Evolutionary conservation across 768 basidiomycete species (phyloP).

Genomic region (Serendipita sp.): DNA sequence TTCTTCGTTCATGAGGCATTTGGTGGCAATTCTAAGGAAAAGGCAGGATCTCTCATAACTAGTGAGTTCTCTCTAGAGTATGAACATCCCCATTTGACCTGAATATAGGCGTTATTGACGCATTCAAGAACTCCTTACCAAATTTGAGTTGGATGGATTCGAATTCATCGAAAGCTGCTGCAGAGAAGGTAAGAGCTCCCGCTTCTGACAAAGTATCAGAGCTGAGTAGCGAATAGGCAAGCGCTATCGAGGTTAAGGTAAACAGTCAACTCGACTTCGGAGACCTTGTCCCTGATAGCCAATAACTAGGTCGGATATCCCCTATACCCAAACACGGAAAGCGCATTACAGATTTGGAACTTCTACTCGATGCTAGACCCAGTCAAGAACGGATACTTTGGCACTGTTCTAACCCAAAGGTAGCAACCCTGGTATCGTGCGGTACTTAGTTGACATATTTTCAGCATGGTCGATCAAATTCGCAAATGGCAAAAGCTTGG

Average conservation of each 20-base stretch:
- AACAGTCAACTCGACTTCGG: too few relatives aligned
- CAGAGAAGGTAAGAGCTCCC: slow-evolving; percentile 48
- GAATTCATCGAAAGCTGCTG: slow-evolving; percentile 61
- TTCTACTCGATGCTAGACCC: slow-evolving; percentile 66
- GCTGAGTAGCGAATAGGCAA: slow-evolving; percentile 32
- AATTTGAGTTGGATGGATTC: slow-evolving; percentile 86
- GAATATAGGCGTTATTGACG: slow-evolving; percentile 48
- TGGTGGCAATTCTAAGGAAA: slow-evolving; percentile 56
- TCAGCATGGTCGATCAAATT: slow-evolving; percentile 41
- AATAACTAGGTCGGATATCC: slow-evolving; percentile 60
- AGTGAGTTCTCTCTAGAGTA: slow-evolving; percentile 25
- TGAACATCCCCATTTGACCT: not conserved
- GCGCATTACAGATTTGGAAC: slow-evolving; percentile 45
- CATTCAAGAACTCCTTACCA: slow-evolving; percentile 65
- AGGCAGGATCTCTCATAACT: slow-evolving; percentile 69
- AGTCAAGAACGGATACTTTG: slow-evolving; percentile 58
- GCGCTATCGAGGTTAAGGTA: slow-evolving; percentile 62
- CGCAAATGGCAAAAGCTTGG: slow-evolving; percentile 69
- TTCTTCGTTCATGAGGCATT: slow-evolving; percentile 78
- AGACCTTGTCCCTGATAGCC: too few relatives aligned
- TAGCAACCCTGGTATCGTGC: slow-evolving; percentile 18
- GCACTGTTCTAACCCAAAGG: slow-evolving; percentile 59
- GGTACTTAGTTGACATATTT: not conserved
- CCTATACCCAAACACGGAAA: slow-evolving; percentile 61
- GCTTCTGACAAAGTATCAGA: slow-evolving; percentile 4